A percentile compares a stretch with the other conserved stretches of the same genome.
Evolutionary conservation across 352 stramenopile species (phyloP).

Genomic region (Salisapilia sapeloensis): DNA sequence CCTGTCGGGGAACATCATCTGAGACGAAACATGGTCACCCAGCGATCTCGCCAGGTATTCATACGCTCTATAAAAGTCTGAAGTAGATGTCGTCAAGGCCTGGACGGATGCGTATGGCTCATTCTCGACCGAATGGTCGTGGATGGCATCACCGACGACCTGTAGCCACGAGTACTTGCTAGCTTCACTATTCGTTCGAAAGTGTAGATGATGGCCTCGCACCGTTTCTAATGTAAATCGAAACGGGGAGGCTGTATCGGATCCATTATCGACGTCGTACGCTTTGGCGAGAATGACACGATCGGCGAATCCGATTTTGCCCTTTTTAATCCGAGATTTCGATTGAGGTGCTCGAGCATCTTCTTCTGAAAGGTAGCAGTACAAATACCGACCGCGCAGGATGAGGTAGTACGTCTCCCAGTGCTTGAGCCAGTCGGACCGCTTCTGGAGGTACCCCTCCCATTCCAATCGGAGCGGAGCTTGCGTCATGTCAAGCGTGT

Average conservation of each 20-base stretch:
- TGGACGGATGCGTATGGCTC: slow-evolving; percentile 10
- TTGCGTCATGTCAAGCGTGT: too few species aligned
- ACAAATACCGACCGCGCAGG: slow-evolving; percentile 40
- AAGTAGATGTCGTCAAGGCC: slow-evolving; percentile 21
- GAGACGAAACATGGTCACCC: slow-evolving; percentile 25
- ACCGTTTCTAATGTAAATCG: slow-evolving; percentile 69
- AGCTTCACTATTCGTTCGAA: slow-evolving; percentile 68
- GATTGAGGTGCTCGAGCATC: slow-evolving; percentile 52
- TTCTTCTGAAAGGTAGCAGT: slow-evolving; percentile 74
- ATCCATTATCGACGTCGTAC: slow-evolving; percentile 47
- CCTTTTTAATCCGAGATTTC: slow-evolving; percentile 83
- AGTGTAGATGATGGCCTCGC: slow-evolving; percentile 73
- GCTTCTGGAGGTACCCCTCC: slow-evolving; percentile 79
- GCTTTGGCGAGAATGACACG: slow-evolving; percentile 55
- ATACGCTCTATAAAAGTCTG: slow-evolving; percentile 64
- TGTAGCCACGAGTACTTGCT: slow-evolving; percentile 73
- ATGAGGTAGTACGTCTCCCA: slow-evolving; percentile 84
- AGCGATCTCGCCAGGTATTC: slow-evolving; percentile 52
- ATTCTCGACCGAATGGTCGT: slow-evolving; percentile 23
- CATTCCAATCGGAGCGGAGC: slow-evolving; percentile 52
- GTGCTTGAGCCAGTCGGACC: slow-evolving; percentile 81
- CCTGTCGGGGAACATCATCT: too few species aligned
- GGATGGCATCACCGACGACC: slow-evolving; percentile 41
- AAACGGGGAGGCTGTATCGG: slow-evolving; percentile 20
- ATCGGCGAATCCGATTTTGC: slow-evolving; percentile 72